Evolutionary conservation across 345 rosid genomes (phyloP), one percentile per base, ranked within the genome.

Genomic region (Barbarea vulgaris): DNA sequence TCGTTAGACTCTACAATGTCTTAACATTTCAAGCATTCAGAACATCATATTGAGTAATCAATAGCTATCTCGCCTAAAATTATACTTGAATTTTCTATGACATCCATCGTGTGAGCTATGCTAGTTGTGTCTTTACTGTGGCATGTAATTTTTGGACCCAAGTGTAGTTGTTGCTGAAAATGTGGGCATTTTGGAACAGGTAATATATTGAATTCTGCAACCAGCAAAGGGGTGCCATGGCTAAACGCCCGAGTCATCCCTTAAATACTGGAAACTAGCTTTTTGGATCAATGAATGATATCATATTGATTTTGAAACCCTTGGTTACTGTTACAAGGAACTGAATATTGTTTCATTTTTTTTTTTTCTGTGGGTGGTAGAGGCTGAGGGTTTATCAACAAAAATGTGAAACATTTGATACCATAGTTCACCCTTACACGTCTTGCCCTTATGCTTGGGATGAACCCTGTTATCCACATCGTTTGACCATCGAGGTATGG

Each of bases 401-500:
- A 75, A 86, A 75, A 71, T 93, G 97, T 79, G 98, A 93, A 83
- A 88, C 86, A 64, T 89, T 86, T 78, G 98, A 89, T 77, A 87
- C 97, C 52, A 78, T 84, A 53, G 73, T 93, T 79, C 87, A 88
- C 48, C 88, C 96, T 12, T 93, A 91, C 74, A 82, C 88, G 31
- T 89, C 93, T 56, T 86, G 87, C 81, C 94, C 91, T 46, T 91
- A 93, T 84, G 96, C 98, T 34, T 93, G 98, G 98, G 98, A 93
- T 89, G 98, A 93, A 81, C 96, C 97, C 56, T 87, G 85, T 75
- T 91, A 80, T 79, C 97, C 97, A 11, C 96, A 89, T 78, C 93
- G 94, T 79, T 86, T 93, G 55, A 80, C 85, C 70, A 72, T 93
- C 72, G 97, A 93, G 96, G 98, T 93, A 85, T 69, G 53, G 41